phyloP scores from a whole-genome alignment of 371 early-diverging fungal genomes.

The Mortierella sp. region DNA sequence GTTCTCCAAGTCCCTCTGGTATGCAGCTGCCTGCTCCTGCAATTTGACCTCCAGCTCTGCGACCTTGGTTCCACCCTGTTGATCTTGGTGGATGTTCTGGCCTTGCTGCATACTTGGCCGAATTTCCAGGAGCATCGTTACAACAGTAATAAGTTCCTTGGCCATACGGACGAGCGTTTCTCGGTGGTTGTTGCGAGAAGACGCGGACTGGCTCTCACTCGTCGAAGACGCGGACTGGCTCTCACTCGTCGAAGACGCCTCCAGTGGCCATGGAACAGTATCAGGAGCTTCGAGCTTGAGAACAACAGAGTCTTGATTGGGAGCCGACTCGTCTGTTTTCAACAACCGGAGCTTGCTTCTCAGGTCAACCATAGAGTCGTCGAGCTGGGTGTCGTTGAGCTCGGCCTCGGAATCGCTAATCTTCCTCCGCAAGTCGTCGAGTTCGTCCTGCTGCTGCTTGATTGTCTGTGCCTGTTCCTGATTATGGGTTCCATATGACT shows the following conservation, averaged over 20 bases:
- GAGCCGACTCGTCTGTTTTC: background rate
- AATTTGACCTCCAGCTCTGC: background rate
- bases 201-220: background rate
- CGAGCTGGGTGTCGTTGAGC: background rate
- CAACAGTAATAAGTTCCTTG: background rate
- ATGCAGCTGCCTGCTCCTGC: background rate
- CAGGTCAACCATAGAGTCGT: background rate
- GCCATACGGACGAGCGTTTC: background rate
- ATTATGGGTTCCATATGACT: background rate
- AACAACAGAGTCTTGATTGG: background rate
- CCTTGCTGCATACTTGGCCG: background rate
- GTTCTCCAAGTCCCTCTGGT: background rate
- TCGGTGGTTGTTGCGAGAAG: background rate
- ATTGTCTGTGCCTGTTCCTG: background rate
- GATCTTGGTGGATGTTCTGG: background rate
- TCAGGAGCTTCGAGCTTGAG: background rate
- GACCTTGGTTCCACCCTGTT: background rate
- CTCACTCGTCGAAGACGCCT: background rate
- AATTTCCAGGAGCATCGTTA: background rate
- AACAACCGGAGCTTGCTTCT: background rate
- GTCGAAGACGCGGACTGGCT: background rate
- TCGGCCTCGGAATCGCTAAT: background rate
- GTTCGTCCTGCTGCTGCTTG: background rate
- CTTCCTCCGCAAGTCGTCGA: constrained; percentile 2
- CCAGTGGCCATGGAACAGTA: background rate